Percentiles rank a stretch among this genome's conserved stretches.
Evolutionary conservation across 2,329 filamentous ascomycete species (phyloP).

Genomic region (Pseudonectria foliicola): DNA sequence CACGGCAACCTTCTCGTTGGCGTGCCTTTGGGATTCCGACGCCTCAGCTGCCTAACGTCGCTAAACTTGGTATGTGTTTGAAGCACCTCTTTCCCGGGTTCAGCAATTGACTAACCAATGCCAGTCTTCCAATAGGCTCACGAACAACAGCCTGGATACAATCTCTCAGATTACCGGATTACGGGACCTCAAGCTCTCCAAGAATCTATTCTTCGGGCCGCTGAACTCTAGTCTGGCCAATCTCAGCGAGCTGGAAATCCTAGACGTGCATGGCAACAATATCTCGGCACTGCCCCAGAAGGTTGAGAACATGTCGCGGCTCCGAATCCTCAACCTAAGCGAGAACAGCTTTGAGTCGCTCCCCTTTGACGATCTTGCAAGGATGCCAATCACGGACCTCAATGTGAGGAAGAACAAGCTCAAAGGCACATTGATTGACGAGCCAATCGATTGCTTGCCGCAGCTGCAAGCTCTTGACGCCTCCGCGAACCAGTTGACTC

Average conservation of each 20-base stretch:
- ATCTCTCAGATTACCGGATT: slow-evolving; percentile 67
- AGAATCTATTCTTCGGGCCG: slow-evolving; percentile 65
- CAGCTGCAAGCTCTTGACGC: slow-evolving; percentile 71
- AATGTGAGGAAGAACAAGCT: slow-evolving; percentile 72
- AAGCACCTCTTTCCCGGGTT: not conserved
- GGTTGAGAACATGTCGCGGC: slow-evolving; percentile 57
- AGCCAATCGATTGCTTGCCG: slow-evolving; percentile 49
- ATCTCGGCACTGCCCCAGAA: slow-evolving; percentile 63
- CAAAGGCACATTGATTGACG: slow-evolving; percentile 62
- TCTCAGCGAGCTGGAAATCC: slow-evolving; percentile 63
- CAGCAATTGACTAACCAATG: slow-evolving; percentile 12
- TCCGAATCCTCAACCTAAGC: slow-evolving; percentile 72
- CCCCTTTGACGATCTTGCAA: slow-evolving; percentile 61
- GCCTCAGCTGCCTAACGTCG: slow-evolving; percentile 65
- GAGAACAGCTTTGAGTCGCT: slow-evolving; percentile 69
- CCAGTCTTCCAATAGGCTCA: slow-evolving; percentile 74
- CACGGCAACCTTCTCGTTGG: slow-evolving; percentile 73
- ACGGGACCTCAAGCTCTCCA: slow-evolving; percentile 72
- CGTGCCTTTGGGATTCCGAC: slow-evolving; percentile 68
- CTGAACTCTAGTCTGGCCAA: slow-evolving; percentile 57
- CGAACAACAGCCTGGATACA: slow-evolving; percentile 62
- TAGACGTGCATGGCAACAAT: slow-evolving; percentile 78
- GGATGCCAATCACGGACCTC: slow-evolving; percentile 66
- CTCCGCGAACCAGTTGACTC: slow-evolving; percentile 64
- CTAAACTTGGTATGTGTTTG: slow-evolving; percentile 73